Conservation (phyloP, 495 filamentous ascomycete genomes). For the Aspergillus baeticus region DNA sequence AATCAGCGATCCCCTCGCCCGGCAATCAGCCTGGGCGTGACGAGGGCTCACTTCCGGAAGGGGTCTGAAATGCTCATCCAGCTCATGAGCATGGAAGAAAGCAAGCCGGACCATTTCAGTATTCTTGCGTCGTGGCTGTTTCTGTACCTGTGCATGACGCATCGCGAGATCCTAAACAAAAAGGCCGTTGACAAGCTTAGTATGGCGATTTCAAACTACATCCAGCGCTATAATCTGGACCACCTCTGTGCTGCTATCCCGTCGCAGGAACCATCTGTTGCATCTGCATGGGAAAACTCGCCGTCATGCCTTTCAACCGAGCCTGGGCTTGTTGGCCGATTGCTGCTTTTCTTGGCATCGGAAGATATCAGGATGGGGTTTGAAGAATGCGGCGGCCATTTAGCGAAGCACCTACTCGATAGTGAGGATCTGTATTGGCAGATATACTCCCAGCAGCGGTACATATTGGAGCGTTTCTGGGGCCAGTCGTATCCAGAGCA, state of each 20-base stretch:
- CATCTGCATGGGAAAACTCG: no score
- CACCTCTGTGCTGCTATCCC: no score
- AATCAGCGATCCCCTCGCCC: neutral
- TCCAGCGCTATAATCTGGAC: neutral
- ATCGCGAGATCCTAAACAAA: neutral
- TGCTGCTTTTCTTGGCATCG: neutral
- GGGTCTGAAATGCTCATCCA: constrained; percentile 5
- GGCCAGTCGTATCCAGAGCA: neutral
- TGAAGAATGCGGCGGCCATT: neutral
- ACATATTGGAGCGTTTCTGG: no score
- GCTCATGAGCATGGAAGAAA: neutral
- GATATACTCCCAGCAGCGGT: no score
- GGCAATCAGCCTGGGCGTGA: neutral
- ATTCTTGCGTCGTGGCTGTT: neutral
- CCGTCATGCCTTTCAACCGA: neutral
- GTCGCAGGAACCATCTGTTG: no score
- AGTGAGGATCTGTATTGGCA: neutral
- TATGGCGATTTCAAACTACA: neutral
- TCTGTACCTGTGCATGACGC: neutral
- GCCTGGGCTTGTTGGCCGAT: neutral
- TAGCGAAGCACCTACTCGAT: neutral
- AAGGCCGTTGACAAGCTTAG: neutral
- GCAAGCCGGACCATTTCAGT: neutral
- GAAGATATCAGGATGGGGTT: neutral
- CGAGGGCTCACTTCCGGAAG: neutral